These are phyloP conservation scores for Suillus tomentosus DNA, from an alignment of 768 basidiomycete species.

Conservation along the genomic window DNA sequence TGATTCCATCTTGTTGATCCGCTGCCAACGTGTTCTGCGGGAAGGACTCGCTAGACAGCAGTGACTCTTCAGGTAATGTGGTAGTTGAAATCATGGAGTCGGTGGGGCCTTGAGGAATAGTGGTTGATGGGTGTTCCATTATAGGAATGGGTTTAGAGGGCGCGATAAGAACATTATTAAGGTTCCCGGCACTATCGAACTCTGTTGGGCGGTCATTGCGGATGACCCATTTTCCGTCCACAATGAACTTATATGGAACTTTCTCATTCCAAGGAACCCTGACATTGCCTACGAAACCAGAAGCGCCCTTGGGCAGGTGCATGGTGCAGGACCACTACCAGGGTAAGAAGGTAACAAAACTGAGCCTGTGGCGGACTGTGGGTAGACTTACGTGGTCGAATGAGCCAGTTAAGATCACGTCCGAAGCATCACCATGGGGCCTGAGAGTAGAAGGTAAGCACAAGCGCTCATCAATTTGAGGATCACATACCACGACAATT, in stretches of 20 bases:
- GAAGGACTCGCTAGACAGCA: neutral
- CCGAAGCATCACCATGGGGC: constrained; percentile 56
- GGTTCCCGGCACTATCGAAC: constrained; percentile 59
- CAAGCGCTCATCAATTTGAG: constrained; percentile 16
- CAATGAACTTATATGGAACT: constrained; percentile 76
- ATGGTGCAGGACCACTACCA: constrained; percentile 63
- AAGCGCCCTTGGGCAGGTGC: constrained; percentile 51
- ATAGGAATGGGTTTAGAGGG: constrained; percentile 45
- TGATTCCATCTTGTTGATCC: constrained; percentile 1
- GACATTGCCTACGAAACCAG: constrained; percentile 57
- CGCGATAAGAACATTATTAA: constrained; percentile 66
- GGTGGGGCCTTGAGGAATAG: neutral
- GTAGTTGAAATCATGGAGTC: constrained; percentile 17
- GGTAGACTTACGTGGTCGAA: constrained; percentile 67
- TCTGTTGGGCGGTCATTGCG: constrained; percentile 60
- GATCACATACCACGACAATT: constrained; percentile 52
- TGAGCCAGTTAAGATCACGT: constrained; percentile 72
- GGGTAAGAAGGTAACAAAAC: neutral
- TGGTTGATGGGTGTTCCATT: neutral
- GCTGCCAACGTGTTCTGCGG: neutral
- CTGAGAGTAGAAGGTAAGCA: constrained; percentile 36
- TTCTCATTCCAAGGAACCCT: constrained; percentile 63
- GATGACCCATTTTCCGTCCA: constrained; percentile 69
- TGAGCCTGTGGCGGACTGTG: constrained; percentile 16
- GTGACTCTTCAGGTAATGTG: neutral